Percentiles rank a stretch among this genome's conserved stretches.
These are phyloP conservation scores for Blepharisma undulans DNA, from an alignment of 169 alveolate species.

Conservation along the genomic window DNA sequence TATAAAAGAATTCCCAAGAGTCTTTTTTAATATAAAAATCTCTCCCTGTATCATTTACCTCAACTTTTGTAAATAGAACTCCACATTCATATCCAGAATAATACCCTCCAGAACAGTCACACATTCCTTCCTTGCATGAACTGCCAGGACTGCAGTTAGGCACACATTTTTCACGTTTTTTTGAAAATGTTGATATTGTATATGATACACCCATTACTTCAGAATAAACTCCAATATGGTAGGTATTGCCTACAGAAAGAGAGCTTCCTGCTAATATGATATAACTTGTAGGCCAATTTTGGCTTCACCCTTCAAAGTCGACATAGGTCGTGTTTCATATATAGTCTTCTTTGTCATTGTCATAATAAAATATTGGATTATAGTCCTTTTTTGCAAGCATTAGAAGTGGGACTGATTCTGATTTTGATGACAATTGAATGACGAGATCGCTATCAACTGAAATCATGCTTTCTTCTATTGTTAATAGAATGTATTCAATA, in stretches of 20 bases:
- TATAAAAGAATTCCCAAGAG: not conserved
- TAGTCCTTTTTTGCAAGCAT: not conserved
- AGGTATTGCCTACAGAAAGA: not conserved
- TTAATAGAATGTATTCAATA: not conserved
- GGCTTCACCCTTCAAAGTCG: not conserved
- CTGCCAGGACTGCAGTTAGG: not conserved
- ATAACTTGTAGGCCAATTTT: not conserved
- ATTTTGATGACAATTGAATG: not conserved
- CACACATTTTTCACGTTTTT: not conserved
- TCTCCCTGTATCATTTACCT: not conserved
- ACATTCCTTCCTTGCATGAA: not conserved
- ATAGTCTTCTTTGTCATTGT: not conserved
- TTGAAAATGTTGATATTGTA: not conserved
- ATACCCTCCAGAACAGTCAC: not conserved
- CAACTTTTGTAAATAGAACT: not conserved
- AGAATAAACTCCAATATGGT: not conserved
- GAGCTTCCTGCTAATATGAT: not conserved
- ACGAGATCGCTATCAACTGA: not conserved
- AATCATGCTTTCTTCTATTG: not conserved
- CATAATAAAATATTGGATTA: not conserved
- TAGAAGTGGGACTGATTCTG: not conserved
- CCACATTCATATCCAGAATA: not conserved
- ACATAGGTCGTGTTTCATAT: not conserved
- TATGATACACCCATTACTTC: not conserved
- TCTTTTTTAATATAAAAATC: not conserved